phyloP scores from a whole-genome alignment of 1,139 yeast species.

The Nakaseomyces nivariensis region DNA sequence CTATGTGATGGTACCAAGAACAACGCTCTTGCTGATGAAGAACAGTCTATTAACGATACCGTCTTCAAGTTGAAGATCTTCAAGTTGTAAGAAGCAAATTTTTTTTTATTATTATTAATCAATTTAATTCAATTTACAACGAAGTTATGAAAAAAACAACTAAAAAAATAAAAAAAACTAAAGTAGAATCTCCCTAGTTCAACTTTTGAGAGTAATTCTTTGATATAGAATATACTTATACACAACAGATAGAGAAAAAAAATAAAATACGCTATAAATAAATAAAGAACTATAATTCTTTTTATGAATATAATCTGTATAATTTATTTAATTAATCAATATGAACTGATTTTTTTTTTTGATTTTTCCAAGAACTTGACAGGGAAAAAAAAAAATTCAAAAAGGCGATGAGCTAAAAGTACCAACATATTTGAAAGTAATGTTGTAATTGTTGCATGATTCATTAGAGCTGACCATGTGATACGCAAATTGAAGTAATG shows the following conservation, averaged over 20 bases:
- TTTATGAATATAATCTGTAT: too few species aligned
- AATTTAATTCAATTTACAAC: background rate
- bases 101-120: background rate
- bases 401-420: background rate
- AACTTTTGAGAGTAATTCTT: too few species aligned
- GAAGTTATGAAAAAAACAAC: background rate
- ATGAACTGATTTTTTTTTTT: background rate
- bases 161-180: too few species aligned
- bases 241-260: background rate
- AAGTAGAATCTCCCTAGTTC: too few species aligned
- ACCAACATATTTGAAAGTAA: too few species aligned
- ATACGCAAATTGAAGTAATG: background rate
- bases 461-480: too few species aligned
- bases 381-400: background rate
- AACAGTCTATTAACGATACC: conserved; percentile 81
- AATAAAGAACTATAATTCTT: too few species aligned
- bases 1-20: conserved; percentile 31
- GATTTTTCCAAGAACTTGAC: background rate
- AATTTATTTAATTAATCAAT: background rate
- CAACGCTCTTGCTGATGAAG: conserved; percentile 74
- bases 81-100: conserved; percentile 28
- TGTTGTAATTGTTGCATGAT: too few species aligned
- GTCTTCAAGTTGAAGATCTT: conserved; percentile 71
- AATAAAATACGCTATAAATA: background rate
- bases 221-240: too few species aligned